These are phyloP conservation scores for Knoxia roxburghii DNA, from an alignment of 257 asterid species.

Conservation along the genomic window DNA sequence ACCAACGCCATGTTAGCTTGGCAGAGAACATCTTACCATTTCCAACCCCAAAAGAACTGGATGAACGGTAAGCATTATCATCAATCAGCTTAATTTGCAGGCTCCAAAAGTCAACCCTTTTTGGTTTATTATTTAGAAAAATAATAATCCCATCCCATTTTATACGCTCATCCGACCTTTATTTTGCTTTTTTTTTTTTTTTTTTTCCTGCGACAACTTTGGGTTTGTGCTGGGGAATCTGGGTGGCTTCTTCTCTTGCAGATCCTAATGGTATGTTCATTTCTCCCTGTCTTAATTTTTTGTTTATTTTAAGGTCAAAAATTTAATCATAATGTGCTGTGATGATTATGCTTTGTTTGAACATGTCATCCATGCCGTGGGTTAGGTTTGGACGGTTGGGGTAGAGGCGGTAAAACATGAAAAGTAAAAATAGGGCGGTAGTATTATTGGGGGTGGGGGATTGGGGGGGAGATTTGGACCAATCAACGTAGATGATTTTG, in stretches of 20 bases:
- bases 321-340: no score
- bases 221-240: slow-evolving; percentile 7
- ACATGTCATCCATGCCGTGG: no score
- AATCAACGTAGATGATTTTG: background rate
- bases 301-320: background rate
- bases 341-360: no score
- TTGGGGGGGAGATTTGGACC: slow-evolving; percentile 1
- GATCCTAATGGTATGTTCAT: slow-evolving; percentile 79
- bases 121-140: no score
- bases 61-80: slow-evolving; percentile 59
- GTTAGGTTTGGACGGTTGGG: no score
- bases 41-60: slow-evolving; percentile 75
- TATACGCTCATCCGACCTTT: slow-evolving; percentile 11
- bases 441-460: no score
- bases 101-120: slow-evolving; percentile 1
- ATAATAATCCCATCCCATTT: no score
- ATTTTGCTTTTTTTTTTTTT: background rate
- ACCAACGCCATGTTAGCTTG: slow-evolving; percentile 66
- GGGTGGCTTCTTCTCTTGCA: slow-evolving; percentile 36
- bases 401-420: no score
- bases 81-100: background rate
- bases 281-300: background rate
- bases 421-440: no score
- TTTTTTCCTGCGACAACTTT: slow-evolving; percentile 17
- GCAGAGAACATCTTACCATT: slow-evolving; percentile 78